These are phyloP conservation scores for Dactylellina haptotyla DNA, from an alignment of 2,329 filamentous ascomycete genomes.

Conservation along the genomic window DNA sequence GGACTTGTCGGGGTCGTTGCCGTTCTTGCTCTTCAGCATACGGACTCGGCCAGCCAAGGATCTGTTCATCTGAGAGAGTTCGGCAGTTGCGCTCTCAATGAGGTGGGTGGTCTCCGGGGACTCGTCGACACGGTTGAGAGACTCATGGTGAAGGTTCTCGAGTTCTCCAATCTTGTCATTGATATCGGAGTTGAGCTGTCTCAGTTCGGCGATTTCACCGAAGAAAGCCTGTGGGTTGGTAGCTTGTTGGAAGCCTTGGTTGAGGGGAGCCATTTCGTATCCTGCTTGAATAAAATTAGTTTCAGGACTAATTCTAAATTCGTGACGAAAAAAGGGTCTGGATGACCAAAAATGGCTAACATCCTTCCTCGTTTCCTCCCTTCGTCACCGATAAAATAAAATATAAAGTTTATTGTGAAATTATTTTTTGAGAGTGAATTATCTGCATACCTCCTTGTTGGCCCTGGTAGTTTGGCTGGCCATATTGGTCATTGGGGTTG, in stretches of 20 bases:
- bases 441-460: conserved; percentile 46
- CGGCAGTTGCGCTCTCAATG: conserved; percentile 77
- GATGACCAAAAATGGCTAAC: too few species aligned
- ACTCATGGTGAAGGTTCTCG: conserved; percentile 74
- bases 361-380: too few species aligned
- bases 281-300: conserved; percentile 40
- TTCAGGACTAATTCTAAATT: background rate
- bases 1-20: conserved; percentile 77
- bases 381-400: background rate
- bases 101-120: conserved; percentile 72
- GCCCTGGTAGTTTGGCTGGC: conserved; percentile 40
- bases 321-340: background rate
- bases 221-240: conserved; percentile 54
- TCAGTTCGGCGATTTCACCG: conserved; percentile 53
- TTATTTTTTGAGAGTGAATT: background rate
- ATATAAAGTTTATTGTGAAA: background rate
- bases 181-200: conserved; percentile 74
- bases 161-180: conserved; percentile 78
- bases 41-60: conserved; percentile 81
- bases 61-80: conserved; percentile 86
- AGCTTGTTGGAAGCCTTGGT: conserved; percentile 31
- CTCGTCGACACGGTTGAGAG: conserved; percentile 79
- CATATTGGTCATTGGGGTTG: conserved; percentile 53
- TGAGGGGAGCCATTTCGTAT: conserved; percentile 49
- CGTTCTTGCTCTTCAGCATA: conserved; percentile 81